Conservation (phyloP, 768 basidiomycete genomes). For the Harrya chromipes region DNA sequence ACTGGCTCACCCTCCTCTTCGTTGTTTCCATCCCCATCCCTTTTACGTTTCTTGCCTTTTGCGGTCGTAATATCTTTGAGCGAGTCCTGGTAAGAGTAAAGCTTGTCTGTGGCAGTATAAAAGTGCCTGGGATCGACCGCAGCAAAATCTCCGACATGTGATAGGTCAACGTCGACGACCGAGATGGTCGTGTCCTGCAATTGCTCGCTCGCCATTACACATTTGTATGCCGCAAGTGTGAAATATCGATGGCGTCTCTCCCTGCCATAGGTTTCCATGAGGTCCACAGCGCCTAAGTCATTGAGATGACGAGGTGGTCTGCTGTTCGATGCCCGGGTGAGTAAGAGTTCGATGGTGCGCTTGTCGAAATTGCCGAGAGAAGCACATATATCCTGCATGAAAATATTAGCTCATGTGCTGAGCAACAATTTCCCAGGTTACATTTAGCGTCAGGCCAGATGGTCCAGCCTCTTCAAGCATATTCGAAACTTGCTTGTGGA, state of each 20-base stretch:
- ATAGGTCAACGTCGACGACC: conserved; percentile 46
- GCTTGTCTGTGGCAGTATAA: conserved; percentile 43
- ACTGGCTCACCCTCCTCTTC: conserved; percentile 18
- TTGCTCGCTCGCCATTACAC: conserved; percentile 60
- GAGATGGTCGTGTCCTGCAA: conserved; percentile 50
- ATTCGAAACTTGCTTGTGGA: conserved; percentile 80
- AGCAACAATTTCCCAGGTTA: conserved; percentile 28
- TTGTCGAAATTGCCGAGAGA: conserved; percentile 70
- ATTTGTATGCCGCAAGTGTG: conserved; percentile 65
- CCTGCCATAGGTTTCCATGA: conserved; percentile 81
- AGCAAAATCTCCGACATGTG: conserved; percentile 53
- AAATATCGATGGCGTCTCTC: conserved; percentile 87
- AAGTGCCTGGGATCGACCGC: conserved; percentile 47
- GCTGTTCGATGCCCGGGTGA: conserved; percentile 62
- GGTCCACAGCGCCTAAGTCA: conserved; percentile 64
- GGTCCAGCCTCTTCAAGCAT: conserved; percentile 66
- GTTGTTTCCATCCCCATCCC: conserved; percentile 21
- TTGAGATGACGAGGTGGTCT: conserved; percentile 67
- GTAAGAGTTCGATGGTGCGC: conserved; percentile 79
- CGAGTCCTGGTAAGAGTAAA: conserved; percentile 48
- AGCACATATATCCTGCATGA: conserved; percentile 55
- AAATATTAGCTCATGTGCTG: conserved; percentile 6
- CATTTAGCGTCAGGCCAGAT: conserved; percentile 70
- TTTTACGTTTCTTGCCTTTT: conserved; percentile 32
- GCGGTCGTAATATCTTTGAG: conserved; percentile 36